Evolutionary conservation across 164 flowering plant genomes (phyloP).

Genomic region (Vitis labrusca): DNA sequence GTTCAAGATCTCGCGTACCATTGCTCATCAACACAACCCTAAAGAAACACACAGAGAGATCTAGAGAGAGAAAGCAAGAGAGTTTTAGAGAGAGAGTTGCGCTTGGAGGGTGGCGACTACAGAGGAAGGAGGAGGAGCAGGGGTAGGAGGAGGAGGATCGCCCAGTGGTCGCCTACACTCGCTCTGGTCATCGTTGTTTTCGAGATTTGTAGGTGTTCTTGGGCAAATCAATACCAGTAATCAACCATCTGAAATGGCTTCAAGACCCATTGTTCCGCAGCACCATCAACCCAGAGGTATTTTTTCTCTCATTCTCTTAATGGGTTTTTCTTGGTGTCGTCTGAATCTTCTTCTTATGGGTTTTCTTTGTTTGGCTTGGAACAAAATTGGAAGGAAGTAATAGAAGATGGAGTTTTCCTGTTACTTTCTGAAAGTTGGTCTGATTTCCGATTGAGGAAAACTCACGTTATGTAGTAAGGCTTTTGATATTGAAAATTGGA

Average conservation of each 20-base stretch:
- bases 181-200: neutral
- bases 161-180: neutral
- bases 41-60: too few species aligned
- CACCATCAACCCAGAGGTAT: constrained; percentile 38
- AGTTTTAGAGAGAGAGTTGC: neutral
- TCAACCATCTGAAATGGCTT: constrained; percentile 48
- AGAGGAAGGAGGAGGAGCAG: too few species aligned
- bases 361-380: too few species aligned
- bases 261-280: constrained; percentile 55
- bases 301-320: neutral
- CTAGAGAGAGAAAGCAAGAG: constrained; percentile 9
- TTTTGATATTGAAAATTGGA: too few species aligned
- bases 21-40: too few species aligned
- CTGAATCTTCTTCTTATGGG: too few species aligned
- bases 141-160: constrained; percentile 7
- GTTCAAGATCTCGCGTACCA: neutral
- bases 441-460: too few species aligned
- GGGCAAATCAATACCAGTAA: neutral
- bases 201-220: constrained; percentile 17
- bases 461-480: too few species aligned
- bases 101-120: neutral
- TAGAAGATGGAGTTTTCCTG: too few species aligned
- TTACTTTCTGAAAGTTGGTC: too few species aligned
- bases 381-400: too few species aligned
- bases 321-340: neutral